These are phyloP conservation scores for Plasmodium sp. DNA, from an alignment of 169 alveolate species.

Conservation along the genomic window DNA sequence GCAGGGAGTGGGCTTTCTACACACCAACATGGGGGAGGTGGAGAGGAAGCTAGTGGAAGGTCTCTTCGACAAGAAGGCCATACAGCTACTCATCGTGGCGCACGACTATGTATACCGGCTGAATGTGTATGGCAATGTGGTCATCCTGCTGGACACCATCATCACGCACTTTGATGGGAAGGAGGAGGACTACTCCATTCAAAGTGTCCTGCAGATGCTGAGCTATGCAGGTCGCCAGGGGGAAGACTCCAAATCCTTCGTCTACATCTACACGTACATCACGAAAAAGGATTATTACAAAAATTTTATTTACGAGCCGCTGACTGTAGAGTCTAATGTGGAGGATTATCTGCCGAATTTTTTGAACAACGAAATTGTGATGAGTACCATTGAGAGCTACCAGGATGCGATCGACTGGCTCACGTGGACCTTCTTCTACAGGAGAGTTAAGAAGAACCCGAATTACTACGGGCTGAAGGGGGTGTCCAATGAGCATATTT, in stretches of 20 bases:
- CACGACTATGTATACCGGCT: slow-evolving; percentile 94
- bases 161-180: slow-evolving; percentile 84
- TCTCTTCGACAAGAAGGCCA: slow-evolving; percentile 86
- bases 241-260: slow-evolving; percentile 72
- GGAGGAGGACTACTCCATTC: slow-evolving; percentile 95
- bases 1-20: slow-evolving; percentile 54
- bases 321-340: slow-evolving; percentile 98
- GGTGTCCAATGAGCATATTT: slow-evolving; percentile 92
- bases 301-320: slow-evolving; percentile 97
- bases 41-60: slow-evolving; percentile 87
- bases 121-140: slow-evolving; percentile 85
- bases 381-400: slow-evolving; percentile 95
- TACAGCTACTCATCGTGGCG: slow-evolving; percentile 92
- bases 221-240: slow-evolving; percentile 88
- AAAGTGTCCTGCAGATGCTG: slow-evolving; percentile 95
- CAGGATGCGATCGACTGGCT: slow-evolving; percentile 99
- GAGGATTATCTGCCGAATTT: slow-evolving; percentile 95
- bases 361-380: slow-evolving; percentile 97
- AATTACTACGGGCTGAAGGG: slow-evolving; percentile 98
- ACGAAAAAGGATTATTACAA: slow-evolving; percentile 96
- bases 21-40: slow-evolving; percentile 88
- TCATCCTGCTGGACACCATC: slow-evolving; percentile 88
- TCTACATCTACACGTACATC: slow-evolving; percentile 87
- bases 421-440: slow-evolving; percentile 99
- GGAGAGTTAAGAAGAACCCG: slow-evolving; percentile 98